phyloP scores from a whole-genome alignment of 2,329 filamentous ascomycete species.

The Drechmeria coniospora region DNA sequence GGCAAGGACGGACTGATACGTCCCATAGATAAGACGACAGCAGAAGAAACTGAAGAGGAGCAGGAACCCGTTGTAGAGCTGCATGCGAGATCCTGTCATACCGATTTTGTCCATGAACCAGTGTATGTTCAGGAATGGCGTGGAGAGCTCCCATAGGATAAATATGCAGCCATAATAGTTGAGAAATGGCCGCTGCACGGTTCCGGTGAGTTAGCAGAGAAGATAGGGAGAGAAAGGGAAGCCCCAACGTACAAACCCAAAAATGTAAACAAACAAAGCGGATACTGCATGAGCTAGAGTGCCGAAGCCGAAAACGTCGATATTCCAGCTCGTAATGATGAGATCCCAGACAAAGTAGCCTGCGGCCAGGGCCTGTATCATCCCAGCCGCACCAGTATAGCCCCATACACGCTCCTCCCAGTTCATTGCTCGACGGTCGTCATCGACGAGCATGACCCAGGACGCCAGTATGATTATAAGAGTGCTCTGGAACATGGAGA shows the following conservation, averaged over 20 bases:
- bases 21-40: constrained; percentile 65
- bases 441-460: constrained; percentile 54
- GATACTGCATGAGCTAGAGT: constrained; percentile 64
- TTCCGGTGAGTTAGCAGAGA: constrained; percentile 4
- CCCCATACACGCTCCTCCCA: constrained; percentile 59
- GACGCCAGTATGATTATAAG: constrained; percentile 60
- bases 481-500: constrained; percentile 64
- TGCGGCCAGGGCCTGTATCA: constrained; percentile 61
- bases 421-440: constrained; percentile 51
- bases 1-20: constrained; percentile 52
- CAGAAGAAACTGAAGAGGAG: constrained; percentile 62
- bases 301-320: constrained; percentile 60
- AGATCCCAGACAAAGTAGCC: constrained; percentile 83
- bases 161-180: constrained; percentile 72
- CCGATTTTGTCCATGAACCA: constrained; percentile 84
- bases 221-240: neutral
- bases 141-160: constrained; percentile 77
- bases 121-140: constrained; percentile 74
- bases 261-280: constrained; percentile 57
- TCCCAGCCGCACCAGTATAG: constrained; percentile 55
- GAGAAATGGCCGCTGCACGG: constrained; percentile 56
- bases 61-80: constrained; percentile 63
- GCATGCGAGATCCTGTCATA: constrained; percentile 58
- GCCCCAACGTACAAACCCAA: constrained; percentile 58
- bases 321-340: constrained; percentile 48